Conservation (phyloP, 768 basidiomycete species). For the Russula ochroleuca region DNA sequence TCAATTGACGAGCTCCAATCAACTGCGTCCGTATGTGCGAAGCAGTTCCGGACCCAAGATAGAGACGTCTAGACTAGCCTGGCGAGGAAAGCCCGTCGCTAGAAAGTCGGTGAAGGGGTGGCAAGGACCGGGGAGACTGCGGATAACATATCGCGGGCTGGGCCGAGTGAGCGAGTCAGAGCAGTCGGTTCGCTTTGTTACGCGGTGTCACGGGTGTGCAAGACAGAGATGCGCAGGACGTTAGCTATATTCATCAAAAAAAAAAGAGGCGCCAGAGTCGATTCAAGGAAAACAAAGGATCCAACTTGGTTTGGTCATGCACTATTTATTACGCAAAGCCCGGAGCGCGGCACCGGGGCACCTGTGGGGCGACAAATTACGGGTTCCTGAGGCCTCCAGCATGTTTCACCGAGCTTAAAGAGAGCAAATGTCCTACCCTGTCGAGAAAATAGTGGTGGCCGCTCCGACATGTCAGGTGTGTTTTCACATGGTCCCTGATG, state of each 20-base stretch:
- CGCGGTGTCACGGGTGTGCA: neutral
- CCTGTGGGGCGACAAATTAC: neutral
- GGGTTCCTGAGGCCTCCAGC: neutral
- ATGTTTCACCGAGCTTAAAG: neutral
- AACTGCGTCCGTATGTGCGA: neutral
- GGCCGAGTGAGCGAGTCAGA: neutral
- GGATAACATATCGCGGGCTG: neutral
- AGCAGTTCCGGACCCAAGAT: neutral
- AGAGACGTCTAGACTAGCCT: neutral
- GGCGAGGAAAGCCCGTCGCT: slow-evolving; percentile 13
- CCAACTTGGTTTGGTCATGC: neutral
- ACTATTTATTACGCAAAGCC: slow-evolving; percentile 1
- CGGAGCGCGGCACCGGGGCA: slow-evolving; percentile 11
- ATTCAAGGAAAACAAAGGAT: slow-evolving; percentile 7
- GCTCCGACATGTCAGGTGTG: slow-evolving; percentile 4
- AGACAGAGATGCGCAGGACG: slow-evolving; percentile 10
- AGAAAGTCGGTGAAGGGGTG: slow-evolving; percentile 16
- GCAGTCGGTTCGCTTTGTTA: slow-evolving; percentile 14
- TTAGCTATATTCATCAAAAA: slow-evolving; percentile 7
- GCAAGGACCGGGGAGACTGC: slow-evolving; percentile 5
- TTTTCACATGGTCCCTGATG: slow-evolving; percentile 3
- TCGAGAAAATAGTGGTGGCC: neutral
- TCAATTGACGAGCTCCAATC: slow-evolving; percentile 9
- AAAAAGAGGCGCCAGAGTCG: slow-evolving; percentile 2
- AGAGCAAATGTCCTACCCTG: neutral